These are phyloP conservation scores for Penicillium canariense DNA, from an alignment of 495 filamentous ascomycete species.

Conservation along the genomic window DNA sequence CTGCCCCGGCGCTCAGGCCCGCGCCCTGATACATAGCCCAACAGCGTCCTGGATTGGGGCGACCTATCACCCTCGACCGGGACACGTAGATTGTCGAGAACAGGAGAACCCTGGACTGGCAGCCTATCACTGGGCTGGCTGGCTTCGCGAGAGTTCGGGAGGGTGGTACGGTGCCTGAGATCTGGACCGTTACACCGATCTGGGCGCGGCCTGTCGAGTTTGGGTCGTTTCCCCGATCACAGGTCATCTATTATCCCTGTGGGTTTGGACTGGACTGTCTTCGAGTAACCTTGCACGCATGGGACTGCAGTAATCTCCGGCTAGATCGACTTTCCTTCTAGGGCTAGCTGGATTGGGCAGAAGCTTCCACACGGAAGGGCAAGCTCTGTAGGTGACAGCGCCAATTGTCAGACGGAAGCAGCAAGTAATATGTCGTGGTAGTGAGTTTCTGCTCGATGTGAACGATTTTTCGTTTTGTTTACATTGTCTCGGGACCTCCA, in stretches of 20 bases:
- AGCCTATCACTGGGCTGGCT: background rate
- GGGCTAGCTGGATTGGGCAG: background rate
- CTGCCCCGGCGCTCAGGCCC: conserved; percentile 7
- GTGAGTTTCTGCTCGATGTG: background rate
- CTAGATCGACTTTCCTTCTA: background rate
- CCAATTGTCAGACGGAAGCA: too few species aligned
- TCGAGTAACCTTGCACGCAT: background rate
- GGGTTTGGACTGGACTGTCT: background rate
- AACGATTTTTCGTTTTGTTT: background rate
- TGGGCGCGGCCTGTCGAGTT: background rate
- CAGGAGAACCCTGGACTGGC: background rate
- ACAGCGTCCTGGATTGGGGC: background rate
- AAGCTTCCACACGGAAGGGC: background rate
- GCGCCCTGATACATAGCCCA: conserved; percentile 6
- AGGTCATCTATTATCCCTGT: background rate
- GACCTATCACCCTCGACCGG: conserved; percentile 1
- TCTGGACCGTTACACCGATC: background rate
- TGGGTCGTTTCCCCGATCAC: background rate
- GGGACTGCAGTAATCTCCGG: background rate
- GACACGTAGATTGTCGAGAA: background rate
- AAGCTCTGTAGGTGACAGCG: background rate
- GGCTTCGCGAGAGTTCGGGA: background rate
- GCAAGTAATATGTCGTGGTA: too few species aligned
- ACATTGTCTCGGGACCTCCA: background rate
- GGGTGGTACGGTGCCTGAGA: background rate